Base-by-base conservation (phyloP, 2,329 filamentous ascomycete species). In the Colletotrichum phormii region DNA sequence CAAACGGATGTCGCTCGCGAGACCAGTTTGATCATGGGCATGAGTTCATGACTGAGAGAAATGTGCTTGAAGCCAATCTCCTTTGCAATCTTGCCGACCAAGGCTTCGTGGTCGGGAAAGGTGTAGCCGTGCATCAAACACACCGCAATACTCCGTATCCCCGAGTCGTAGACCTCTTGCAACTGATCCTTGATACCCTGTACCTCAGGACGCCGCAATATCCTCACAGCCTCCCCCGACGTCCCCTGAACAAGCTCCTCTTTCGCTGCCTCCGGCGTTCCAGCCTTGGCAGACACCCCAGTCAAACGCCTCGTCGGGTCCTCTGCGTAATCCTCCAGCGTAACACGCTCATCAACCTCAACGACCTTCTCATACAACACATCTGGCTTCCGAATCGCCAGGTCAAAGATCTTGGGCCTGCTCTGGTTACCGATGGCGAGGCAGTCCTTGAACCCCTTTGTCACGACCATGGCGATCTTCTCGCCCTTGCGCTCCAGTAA, bases 101-200 rank as follows among this genome's bases (percentile, higher is more conserved):
- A 79, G 0, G 92, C 91, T 80, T 98, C 95, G 77, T 98, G 95
- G 62, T 93, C 90, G 1, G 95, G 95, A 78, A 94, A 98, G 0
- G 95, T 97, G 80, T 98, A 98, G 5, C 93, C 93, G 79, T 98
- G 95, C 91, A 98, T 95, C 72, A 98, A 84, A 77, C 94, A 97
- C 1, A 98, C 94, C 3, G 95, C 95, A 76, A 98, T 92, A 80
- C 94, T 97, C 74, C 89, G 88, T 77, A 97, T 92, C 0, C 94
- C 94, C 37, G 87, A 84, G 74, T 93, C 89, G 74, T 90, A 93
- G 1, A 93, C 83, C 4, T 86, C 83, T 76, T 92, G 85, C 35
- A 94, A 79, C 75, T 92, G 89, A 37, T 84, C 79, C 74, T 84
- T 81, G 74, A 91, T 89, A 35, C 82, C 82, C 1, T 83, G 81